Base-by-base conservation (phyloP, 2,329 filamentous ascomycete genomes). In the Aspergillus niger region DNA sequence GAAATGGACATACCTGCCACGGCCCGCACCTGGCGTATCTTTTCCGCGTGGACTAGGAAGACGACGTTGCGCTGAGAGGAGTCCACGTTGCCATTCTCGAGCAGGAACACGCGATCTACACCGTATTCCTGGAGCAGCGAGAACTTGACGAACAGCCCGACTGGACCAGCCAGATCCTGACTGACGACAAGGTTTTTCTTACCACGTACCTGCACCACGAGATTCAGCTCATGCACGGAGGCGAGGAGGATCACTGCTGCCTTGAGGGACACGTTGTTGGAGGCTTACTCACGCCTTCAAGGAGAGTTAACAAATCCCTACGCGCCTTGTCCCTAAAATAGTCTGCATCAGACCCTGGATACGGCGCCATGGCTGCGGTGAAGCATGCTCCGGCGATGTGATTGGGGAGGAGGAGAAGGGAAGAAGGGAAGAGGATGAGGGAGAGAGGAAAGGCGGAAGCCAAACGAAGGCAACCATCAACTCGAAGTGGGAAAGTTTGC, bases 121-220 rank as follows among this genome's bases (percentile, higher is more conserved):
- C 96, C 96, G 80, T 98, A 97, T 72, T 99, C 95, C 74, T 98
- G 92, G 15, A 97, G 85, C 8, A 91, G 94, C 22, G 94, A 94
- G 72, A 97, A 96, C 76, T 97, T 97, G 79, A 96, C 92, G 67
- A 99, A 89, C 61, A 94, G 85, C 61, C 93, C 92, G 68, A 99
- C 85, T 30, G 93, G 91, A 24, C 94, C 95, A 67, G 94, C 92
- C 69, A 99, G 84, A 70, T 89, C 89, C 77, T 90, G 91, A 76
- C 98, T 94, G 73, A 99, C 89, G 55, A 99, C 91, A 63, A 99
- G 83, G 73, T 97, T 98, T 84, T 99, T 99, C 86, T 98, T 99
- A 69, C 96, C 96, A 74, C 94, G 91, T 67, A 98, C 92, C 95
- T 99, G 73, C 48, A 64, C 54, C 38, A 30, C 11, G 10, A 57